These are phyloP conservation scores for Globisporangium iwayamae DNA, from an alignment of 352 stramenopile genomes.

Conservation along the genomic window DNA sequence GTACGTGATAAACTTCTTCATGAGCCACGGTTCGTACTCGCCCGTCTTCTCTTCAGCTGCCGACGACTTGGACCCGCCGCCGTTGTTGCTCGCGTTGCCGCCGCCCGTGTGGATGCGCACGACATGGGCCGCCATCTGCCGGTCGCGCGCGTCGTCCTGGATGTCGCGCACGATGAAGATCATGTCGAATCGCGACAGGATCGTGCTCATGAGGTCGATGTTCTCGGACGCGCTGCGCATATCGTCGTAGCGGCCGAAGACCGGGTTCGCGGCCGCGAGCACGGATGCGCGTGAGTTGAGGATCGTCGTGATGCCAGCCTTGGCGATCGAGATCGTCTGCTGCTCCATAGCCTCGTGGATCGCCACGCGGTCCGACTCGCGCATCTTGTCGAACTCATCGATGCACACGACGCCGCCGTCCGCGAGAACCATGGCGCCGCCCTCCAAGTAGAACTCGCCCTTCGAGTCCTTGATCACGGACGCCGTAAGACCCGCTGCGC, in stretches of 20 bases:
- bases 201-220: constrained; percentile 99
- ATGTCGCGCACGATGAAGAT: constrained; percentile 99
- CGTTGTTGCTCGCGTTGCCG: constrained; percentile 21
- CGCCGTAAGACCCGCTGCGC: constrained; percentile 95
- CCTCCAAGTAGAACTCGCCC: constrained; percentile 98
- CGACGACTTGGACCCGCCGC: constrained; percentile 22
- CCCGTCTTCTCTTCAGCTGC: constrained; percentile 27
- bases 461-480: constrained; percentile 94
- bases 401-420: constrained; percentile 99
- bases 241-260: constrained; percentile 98
- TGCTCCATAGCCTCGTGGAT: constrained; percentile 99
- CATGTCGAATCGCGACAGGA: constrained; percentile 98
- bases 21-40: constrained; percentile 82
- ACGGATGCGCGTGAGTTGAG: constrained; percentile 94
- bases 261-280: constrained; percentile 96
- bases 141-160: constrained; percentile 94
- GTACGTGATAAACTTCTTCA: constrained; percentile 99
- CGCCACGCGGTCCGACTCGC: constrained; percentile 92
- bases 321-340: constrained; percentile 99
- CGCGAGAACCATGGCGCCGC: constrained; percentile 96
- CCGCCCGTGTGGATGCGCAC: constrained; percentile 97
- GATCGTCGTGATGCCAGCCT: constrained; percentile 98
- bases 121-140: constrained; percentile 97
- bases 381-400: constrained; percentile 97
- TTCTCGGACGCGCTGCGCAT: constrained; percentile 98